A percentile compares a stretch with the other conserved stretches of the same genome.
Evolutionary conservation across 257 asterid genomes (phyloP).

Genomic region (Gentiana dahurica): DNA sequence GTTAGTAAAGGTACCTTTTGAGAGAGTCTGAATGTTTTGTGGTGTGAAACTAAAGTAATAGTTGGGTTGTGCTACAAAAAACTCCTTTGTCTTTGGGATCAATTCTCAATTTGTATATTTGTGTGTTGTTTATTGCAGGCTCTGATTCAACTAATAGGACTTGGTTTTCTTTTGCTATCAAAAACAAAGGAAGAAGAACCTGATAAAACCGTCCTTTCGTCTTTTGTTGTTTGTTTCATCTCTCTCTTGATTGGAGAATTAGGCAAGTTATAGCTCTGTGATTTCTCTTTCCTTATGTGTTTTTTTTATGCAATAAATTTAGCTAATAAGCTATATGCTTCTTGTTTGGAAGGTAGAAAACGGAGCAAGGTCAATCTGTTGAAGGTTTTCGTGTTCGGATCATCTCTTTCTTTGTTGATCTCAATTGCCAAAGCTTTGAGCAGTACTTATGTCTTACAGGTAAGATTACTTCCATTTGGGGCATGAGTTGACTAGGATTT

Average conservation of each 20-base stretch:
- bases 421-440: slow-evolving; percentile 31
- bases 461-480: slow-evolving; percentile 12
- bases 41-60: too few relatives aligned
- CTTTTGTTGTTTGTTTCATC: slow-evolving; percentile 30
- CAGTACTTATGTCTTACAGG: slow-evolving; percentile 35
- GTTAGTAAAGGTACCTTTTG: too few relatives aligned
- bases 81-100: neutral
- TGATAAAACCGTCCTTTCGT: slow-evolving; percentile 29
- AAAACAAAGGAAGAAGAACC: slow-evolving; percentile 28
- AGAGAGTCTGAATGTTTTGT: too few relatives aligned
- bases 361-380: slow-evolving; percentile 48
- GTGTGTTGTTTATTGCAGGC: slow-evolving; percentile 37
- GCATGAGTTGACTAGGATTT: neutral
- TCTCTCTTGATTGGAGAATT: slow-evolving; percentile 66
- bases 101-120: slow-evolving; percentile 1
- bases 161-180: slow-evolving; percentile 23
- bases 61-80: too few relatives aligned
- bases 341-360: slow-evolving; percentile 49
- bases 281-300: neutral
- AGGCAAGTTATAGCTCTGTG: slow-evolving; percentile 26
- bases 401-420: slow-evolving; percentile 40
- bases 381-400: slow-evolving; percentile 55
- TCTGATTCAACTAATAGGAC: slow-evolving; percentile 36
- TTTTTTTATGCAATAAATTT: neutral
- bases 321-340: neutral